Evolutionary conservation across 306 rosid genomes (phyloP).

Genomic region (Boehmeria nivea): DNA sequence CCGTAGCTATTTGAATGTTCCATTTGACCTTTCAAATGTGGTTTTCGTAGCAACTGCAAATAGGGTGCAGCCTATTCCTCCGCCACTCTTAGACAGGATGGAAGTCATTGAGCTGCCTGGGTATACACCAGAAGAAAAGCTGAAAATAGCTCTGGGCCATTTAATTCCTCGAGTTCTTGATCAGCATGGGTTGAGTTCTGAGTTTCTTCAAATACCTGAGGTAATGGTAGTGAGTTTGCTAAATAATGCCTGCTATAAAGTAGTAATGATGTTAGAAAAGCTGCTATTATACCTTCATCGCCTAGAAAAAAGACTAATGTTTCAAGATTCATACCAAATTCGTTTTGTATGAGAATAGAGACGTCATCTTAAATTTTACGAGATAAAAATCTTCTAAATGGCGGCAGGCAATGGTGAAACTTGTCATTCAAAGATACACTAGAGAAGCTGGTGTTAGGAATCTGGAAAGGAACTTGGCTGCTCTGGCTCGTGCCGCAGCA

Average conservation of each 20-base stretch:
- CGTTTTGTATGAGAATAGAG: no score
- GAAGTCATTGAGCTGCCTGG: conserved; percentile 99
- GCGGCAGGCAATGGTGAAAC: conserved; percentile 76
- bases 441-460: conserved; percentile 98
- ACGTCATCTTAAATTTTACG: no score
- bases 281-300: no score
- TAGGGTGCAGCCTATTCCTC: conserved; percentile 86
- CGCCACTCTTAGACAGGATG: conserved; percentile 95
- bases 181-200: conserved; percentile 84
- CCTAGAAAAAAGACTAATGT: no score
- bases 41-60: conserved; percentile 96
- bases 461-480: conserved; percentile 84
- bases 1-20: conserved; percentile 91
- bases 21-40: conserved; percentile 90
- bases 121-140: conserved; percentile 92
- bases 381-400: conserved; percentile 17
- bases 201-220: conserved; percentile 92
- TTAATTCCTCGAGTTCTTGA: conserved; percentile 94
- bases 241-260: not conserved
- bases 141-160: conserved; percentile 84
- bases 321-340: no score
- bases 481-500: conserved; percentile 97
- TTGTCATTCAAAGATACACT: conserved; percentile 82
- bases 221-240: conserved; percentile 50
- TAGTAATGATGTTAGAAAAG: not conserved